These are phyloP conservation scores for Fusarium compactum DNA, from an alignment of 2,329 filamentous ascomycete species.

Conservation along the genomic window DNA sequence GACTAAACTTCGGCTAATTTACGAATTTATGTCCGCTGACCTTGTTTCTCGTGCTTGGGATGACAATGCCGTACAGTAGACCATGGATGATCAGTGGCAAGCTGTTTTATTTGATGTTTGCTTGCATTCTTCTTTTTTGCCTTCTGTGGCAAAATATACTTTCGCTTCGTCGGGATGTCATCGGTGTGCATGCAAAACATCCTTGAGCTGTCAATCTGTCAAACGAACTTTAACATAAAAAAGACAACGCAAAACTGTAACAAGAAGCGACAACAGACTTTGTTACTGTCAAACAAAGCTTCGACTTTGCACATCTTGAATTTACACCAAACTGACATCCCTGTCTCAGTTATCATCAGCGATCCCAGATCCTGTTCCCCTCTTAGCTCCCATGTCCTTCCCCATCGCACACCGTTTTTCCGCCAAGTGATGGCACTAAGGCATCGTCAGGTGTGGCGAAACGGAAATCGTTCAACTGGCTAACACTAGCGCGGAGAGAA, in stretches of 20 bases:
- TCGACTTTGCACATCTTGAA: background rate
- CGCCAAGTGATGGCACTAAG: background rate
- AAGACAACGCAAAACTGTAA: background rate
- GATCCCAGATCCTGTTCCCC: background rate
- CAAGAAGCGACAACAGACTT: background rate
- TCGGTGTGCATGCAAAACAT: background rate
- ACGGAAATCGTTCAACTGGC: constrained; percentile 17
- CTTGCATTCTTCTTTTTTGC: constrained; percentile 5
- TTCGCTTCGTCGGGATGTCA: background rate
- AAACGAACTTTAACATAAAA: constrained; percentile 21
- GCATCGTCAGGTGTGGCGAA: constrained; percentile 12
- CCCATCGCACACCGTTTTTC: constrained; percentile 25
- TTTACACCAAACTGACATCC: background rate
- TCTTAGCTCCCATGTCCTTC: background rate
- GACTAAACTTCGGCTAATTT: background rate
- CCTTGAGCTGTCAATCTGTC: constrained; percentile 14
- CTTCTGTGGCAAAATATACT: background rate
- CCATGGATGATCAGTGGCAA: constrained; percentile 16
- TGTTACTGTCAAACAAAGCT: background rate
- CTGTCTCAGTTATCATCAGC: background rate
- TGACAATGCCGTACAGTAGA: background rate
- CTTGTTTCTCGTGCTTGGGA: background rate
- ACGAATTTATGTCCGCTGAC: background rate
- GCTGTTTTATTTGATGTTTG: background rate
- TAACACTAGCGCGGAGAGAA: constrained; percentile 9